Evolutionary conservation across 164 flowering plant species (phyloP).

Genomic region (Houttuynia cordata): DNA sequence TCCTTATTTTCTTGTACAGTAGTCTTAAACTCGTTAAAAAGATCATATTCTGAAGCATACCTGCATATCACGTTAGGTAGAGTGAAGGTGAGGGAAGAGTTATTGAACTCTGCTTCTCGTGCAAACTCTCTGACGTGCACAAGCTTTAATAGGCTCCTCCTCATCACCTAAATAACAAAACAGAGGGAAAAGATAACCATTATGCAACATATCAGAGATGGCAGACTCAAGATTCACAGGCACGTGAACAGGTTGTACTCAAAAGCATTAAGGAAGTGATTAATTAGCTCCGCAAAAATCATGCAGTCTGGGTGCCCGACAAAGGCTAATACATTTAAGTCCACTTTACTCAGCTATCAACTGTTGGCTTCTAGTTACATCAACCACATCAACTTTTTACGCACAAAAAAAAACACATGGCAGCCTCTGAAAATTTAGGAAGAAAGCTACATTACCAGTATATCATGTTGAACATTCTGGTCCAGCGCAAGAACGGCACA

Average conservation of each 20-base stretch:
- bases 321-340: too few relatives aligned
- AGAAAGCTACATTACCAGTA: conserved; percentile 65
- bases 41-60: conserved; percentile 18
- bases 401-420: background rate
- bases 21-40: background rate
- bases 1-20: background rate
- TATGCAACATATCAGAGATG: background rate
- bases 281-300: background rate
- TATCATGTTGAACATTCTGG: conserved; percentile 76
- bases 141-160: conserved; percentile 67
- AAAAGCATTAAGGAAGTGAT: background rate
- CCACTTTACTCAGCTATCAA: too few relatives aligned
- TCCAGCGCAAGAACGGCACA: conserved; percentile 90
- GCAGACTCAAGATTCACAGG: background rate
- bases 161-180: conserved; percentile 51
- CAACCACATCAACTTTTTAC: background rate
- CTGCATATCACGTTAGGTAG: conserved; percentile 95
- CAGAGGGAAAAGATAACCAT: background rate
- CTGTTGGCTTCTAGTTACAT: too few relatives aligned
- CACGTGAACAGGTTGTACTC: background rate
- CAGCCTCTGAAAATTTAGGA: background rate
- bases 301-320: background rate
- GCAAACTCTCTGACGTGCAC: conserved; percentile 76
- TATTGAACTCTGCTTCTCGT: conserved; percentile 72
- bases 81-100: conserved; percentile 43